A percentile compares a stretch with the other conserved stretches of the same genome.
phyloP scores from a whole-genome alignment of 768 basidiomycete genomes.

The Nidularia pulvinata region DNA sequence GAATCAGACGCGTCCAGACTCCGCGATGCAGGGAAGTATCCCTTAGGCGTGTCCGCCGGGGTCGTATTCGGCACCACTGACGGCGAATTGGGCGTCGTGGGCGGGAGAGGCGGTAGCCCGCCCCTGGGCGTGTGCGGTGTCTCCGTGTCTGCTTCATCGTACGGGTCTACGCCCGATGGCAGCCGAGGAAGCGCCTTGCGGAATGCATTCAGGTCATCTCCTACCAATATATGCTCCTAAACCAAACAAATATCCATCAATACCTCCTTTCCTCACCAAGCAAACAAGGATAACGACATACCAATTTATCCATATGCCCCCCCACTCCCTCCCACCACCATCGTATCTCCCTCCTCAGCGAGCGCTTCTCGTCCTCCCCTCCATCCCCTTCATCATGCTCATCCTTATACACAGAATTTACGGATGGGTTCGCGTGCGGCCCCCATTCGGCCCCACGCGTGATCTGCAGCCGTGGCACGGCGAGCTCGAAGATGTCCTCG shows the following conservation, averaged over 20 bases:
- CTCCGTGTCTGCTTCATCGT: conserved; percentile 31
- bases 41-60: background rate
- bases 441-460: conserved; percentile 20
- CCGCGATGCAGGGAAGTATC: background rate
- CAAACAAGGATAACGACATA: conserved; percentile 21
- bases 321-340: conserved; percentile 67
- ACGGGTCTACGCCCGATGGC: conserved; percentile 51
- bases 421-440: background rate
- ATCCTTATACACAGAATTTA: background rate
- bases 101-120: conserved; percentile 13
- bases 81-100: conserved; percentile 11
- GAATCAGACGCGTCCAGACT: no score
- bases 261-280: no score
- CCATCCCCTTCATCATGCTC: conserved; percentile 7
- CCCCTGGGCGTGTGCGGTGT: conserved; percentile 8
- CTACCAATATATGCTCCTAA: conserved; percentile 42
- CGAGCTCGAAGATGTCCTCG: conserved; percentile 61
- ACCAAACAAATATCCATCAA: no score
- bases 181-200: conserved; percentile 59
- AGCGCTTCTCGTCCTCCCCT: conserved; percentile 40
- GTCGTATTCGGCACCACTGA: background rate
- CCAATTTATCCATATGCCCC: conserved; percentile 60
- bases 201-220: conserved; percentile 17
- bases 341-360: conserved; percentile 59
- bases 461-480: conserved; percentile 62